Evolutionary conservation across 805 yeast genomes (phyloP), one percentile per base, ranked within the genome.

Genomic region (Zygoascus bituminiphila): DNA sequence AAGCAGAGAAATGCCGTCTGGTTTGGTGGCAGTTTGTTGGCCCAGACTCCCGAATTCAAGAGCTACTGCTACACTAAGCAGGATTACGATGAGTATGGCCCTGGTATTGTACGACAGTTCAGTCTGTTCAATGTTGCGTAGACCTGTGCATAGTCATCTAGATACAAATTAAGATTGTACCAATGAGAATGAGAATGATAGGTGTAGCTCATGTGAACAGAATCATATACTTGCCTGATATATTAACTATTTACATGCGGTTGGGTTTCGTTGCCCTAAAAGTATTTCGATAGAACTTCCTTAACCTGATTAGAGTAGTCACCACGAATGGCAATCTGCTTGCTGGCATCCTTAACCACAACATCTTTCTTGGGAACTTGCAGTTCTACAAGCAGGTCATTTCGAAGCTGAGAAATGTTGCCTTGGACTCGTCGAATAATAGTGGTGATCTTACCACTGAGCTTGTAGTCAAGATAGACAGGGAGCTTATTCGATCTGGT

Each of bases 1-100:
- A 85, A 93, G 70, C 99, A 93, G 73, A 79, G 96, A 66, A 88
- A 93, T 62, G 99, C 99, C 2, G 99, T 93, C 51, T 93, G 99
- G 99, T 93, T 91, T 65, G 99, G 99, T 59, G 99, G 99, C 57
- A 85, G 95, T 19, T 72, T 93, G 57, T 75, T 93, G 63, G 98
- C 99, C 1, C 98, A 91, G 72, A 93, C 99, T 9, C 81, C 95
- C 20, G 98, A 93, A 70, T 93, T 93, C 72, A 87, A 84, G 69
- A 81, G 94, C 66, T 89, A 89, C 69, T 93, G 98, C 67, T 93
- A 93, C 72, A 91, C 98, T 21, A 93, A 93, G 72, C 82, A 84
- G 62, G 98, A 93, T 63, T 93, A 93, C 68, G 98, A 93, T 63
- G 99, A 93, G 71, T 83, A 83, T 62, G 99, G 99, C 29, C 98